Base-by-base conservation (phyloP, 2,329 filamentous ascomycete species). In the Colletotrichum chrysophilum region DNA sequence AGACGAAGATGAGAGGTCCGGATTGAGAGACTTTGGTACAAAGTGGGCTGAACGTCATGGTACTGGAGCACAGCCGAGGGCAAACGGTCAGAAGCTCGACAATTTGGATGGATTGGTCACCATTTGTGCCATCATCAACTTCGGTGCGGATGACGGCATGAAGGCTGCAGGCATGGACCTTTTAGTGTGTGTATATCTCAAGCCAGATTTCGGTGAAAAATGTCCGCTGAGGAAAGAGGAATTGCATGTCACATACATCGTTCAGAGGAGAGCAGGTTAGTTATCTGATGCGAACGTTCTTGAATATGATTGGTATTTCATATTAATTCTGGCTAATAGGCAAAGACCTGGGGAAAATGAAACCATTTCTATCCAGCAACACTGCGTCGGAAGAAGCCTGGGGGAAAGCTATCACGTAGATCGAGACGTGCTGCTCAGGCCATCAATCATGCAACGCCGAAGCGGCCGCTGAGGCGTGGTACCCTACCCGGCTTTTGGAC, bases 391-490 rank as follows among this genome's bases (percentile, higher is more conserved):
- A 24, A 24, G 21, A 24, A 24, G 21, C 21, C 21, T 24, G 21
- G 21, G 21, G 21, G 21, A 74, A 74, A 52, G 71, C 60, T 26
- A 10, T 3, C 3, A 7, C 26, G 1, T 74, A 67, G 67, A 64
- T 74, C 3, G 26, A 43, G 32, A 24, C 7, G 9, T 74, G 71
- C 32, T 12, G n/a, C 13, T 64, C 58, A 21, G 1, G 2, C 6
- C 71, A 74, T 7, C 24, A 28, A 16, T n/a, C 66, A 3, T 74
- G 66, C 24, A 74, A 74, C 48, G 21, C 10, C 14, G 66, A 74
- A 12, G 6, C 18, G 9, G 64, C 64, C 7, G 24, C 24, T 5
- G 32, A 30, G 10, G 13, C 43, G 8, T 74, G 71, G 71, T 70
- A 28, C 32, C 66, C 66, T 4, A 74, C 71, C 7, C 26, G 71